Evolutionary conservation across 2,329 filamentous ascomycete genomes (phyloP), one percentile per base, ranked within the genome.

Genomic region (Cordyceps pruinosa): DNA sequence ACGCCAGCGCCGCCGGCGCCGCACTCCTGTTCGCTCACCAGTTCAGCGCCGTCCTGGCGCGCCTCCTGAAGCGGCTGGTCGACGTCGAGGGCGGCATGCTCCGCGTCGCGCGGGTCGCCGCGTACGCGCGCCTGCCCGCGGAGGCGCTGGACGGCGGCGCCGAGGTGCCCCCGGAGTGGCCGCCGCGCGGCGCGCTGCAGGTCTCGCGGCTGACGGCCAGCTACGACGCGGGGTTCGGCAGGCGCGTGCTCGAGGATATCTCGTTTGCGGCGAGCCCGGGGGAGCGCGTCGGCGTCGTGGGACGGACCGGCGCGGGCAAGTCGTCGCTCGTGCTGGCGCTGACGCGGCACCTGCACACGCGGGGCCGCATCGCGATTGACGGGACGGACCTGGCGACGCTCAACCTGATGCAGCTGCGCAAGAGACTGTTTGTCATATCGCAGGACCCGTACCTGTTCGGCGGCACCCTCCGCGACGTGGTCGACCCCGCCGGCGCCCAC

Each of bases 391-490:
- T 89, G 56, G 82, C 83, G 10, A 83, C 78, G 61, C 79, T 89
- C 65, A 80, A 77, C 50, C 75, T 89, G 1, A 77, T 84, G 51
- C 80, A 86, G 50, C 75, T 90, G 4, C 80, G 87, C n/a, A 82
- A 79, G 19, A 77, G 86, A 0, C 70, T 90, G 0, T 83, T 85
- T 30, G 89, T 90, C 63, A 89, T 90, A 52, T 86, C 87, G 0
- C 84, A 72, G 68, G 86, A 90, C 62, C 87, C 87, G 0, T 85
- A 89, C 1, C 76, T 90, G 7, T 90, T 90, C 70, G 86, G 82
- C 1, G 87, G 87, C 21, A 88, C 86, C 0, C 73, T 90, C 23
- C 77, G 86, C 35, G 80, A 76, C 25, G 90, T 89, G 64, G 76
- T 90, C 10, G 87, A 90, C 66, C 83, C 86, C 1, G 88, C 88